Conservation (phyloP, 768 basidiomycete species). For the Postia placenta region DNA sequence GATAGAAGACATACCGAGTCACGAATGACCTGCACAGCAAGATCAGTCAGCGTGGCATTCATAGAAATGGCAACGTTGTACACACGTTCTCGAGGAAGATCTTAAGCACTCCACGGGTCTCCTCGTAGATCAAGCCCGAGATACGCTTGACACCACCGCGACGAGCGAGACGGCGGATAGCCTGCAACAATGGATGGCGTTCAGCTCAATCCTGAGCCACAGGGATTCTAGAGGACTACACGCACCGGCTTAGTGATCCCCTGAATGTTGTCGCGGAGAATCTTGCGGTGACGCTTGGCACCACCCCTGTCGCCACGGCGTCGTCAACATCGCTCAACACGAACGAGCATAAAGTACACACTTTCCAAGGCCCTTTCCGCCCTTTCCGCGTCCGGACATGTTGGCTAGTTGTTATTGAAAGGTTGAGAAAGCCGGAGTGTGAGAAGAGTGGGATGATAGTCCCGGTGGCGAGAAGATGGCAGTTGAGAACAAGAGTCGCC, state of each 20-base stretch:
- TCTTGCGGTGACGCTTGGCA: conserved; percentile 76
- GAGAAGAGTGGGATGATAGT: background rate
- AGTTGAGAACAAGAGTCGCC: background rate
- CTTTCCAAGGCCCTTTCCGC: conserved; percentile 49
- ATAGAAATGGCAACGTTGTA: conserved; percentile 7
- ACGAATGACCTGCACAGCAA: conserved; percentile 36
- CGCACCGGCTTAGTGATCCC: conserved; percentile 62
- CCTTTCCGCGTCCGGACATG: conserved; percentile 79
- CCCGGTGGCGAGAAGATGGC: background rate
- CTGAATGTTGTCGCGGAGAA: conserved; percentile 78
- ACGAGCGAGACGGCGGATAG: conserved; percentile 47
- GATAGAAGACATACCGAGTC: conserved; percentile 12
- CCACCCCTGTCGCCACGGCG: conserved; percentile 65
- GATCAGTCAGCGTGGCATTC: background rate
- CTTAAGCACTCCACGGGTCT: conserved; percentile 62
- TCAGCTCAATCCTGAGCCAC: background rate
- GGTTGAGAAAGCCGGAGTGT: background rate
- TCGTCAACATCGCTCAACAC: conserved; percentile 29
- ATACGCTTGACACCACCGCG: conserved; percentile 66
- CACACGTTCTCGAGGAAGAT: conserved; percentile 48
- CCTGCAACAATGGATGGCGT: conserved; percentile 18
- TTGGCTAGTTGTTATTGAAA: conserved; percentile 2
- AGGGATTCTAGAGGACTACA: conserved; percentile 2
- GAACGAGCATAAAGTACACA: conserved; percentile 19
- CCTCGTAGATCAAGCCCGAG: conserved; percentile 55